Evolutionary conservation across 2,329 filamentous ascomycete species (phyloP).

Genomic region (Bipolaris zeicola): DNA sequence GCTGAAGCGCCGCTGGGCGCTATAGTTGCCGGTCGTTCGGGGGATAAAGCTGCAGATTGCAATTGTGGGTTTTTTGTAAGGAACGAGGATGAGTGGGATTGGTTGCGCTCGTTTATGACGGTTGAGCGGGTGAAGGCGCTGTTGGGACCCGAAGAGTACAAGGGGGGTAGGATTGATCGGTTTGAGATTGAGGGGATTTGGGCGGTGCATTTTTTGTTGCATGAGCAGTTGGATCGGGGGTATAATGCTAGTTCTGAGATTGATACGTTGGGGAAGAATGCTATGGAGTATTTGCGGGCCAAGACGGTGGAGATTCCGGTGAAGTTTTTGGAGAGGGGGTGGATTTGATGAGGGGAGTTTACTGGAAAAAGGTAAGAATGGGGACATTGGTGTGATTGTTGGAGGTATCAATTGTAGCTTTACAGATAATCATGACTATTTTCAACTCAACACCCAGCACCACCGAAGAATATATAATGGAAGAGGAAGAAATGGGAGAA

Average conservation of each 20-base stretch:
- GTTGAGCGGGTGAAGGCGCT: slow-evolving; percentile 31
- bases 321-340: slow-evolving; percentile 15
- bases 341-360: background rate
- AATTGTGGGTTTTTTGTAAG: slow-evolving; percentile 48
- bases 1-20: slow-evolving; percentile 49
- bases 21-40: slow-evolving; percentile 53
- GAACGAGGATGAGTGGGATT: slow-evolving; percentile 40
- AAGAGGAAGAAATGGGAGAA: no score
- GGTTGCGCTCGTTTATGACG: slow-evolving; percentile 40
- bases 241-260: slow-evolving; percentile 8
- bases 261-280: slow-evolving; percentile 20
- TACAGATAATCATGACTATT: no score
- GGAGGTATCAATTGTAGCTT: no score
- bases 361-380: no score
- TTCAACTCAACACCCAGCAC: no score
- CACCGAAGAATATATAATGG: no score
- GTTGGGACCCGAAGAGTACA: slow-evolving; percentile 37
- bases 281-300: slow-evolving; percentile 27
- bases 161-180: slow-evolving; percentile 18
- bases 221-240: slow-evolving; percentile 54
- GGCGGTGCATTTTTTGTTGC: slow-evolving; percentile 49
- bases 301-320: slow-evolving; percentile 26
- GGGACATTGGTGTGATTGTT: no score
- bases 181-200: slow-evolving; percentile 12
- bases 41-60: slow-evolving; percentile 46